phyloP scores from a whole-genome alignment of 1,284 basidiomycete species.

The Tilletia walkeri region DNA sequence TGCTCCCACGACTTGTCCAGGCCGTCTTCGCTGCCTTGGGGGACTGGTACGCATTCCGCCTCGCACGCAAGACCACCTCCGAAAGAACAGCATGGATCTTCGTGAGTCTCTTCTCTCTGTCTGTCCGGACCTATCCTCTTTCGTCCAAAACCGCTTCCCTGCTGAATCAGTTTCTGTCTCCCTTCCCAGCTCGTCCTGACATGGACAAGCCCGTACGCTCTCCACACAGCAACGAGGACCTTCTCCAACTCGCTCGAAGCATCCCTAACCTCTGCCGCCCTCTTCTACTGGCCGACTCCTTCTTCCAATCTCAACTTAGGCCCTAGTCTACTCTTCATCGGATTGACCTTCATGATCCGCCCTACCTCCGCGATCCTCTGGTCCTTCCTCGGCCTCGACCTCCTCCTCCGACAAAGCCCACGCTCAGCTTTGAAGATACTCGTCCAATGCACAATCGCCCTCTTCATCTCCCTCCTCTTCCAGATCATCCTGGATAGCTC shows the following conservation, averaged over 20 bases:
- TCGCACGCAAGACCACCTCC: conserved; percentile 68
- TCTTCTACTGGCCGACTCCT: conserved; percentile 68
- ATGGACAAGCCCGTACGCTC: conserved; percentile 80
- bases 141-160: too few species aligned
- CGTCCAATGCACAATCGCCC: conserved; percentile 10
- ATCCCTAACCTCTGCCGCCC: conserved; percentile 74
- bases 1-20: conserved; percentile 74
- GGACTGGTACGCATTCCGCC: conserved; percentile 70
- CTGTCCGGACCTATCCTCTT: too few species aligned
- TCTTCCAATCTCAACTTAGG: neutral
- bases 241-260: conserved; percentile 93
- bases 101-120: conserved; percentile 60
- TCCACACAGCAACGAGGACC: conserved; percentile 77
- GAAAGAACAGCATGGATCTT: conserved; percentile 65
- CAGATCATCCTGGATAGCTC: conserved; percentile 66
- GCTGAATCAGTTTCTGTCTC: too few species aligned
- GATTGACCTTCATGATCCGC: conserved; percentile 74
- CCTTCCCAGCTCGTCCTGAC: conserved; percentile 71
- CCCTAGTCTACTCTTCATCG: conserved; percentile 58
- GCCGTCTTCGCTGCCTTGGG: conserved; percentile 76
- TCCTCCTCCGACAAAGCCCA: neutral
- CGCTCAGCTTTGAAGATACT: neutral
- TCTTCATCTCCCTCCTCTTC: conserved; percentile 56
- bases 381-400: conserved; percentile 60
- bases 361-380: conserved; percentile 85